Evolutionary conservation across 2,329 filamentous ascomycete genomes (phyloP).

Genomic region (Xylaria sp.): DNA sequence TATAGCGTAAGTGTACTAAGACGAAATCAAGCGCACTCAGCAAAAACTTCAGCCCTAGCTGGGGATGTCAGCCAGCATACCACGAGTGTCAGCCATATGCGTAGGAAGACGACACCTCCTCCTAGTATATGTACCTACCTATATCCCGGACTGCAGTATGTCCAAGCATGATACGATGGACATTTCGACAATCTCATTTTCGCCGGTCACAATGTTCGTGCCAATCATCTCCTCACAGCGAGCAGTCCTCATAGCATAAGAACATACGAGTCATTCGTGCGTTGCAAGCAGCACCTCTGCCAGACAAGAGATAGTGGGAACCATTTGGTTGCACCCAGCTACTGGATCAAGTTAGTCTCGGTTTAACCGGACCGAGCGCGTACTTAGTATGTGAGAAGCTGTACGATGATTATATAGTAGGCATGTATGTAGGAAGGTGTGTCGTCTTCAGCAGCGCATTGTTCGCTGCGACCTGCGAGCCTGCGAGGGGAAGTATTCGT

Average conservation of each 20-base stretch:
- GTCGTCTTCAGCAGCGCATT: not conserved
- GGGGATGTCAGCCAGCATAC: not conserved
- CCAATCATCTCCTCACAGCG: constrained; percentile 5
- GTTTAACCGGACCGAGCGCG: constrained; percentile 34
- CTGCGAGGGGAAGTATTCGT: not conserved
- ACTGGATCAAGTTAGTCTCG: constrained; percentile 35
- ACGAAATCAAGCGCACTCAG: constrained; percentile 10
- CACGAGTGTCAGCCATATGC: not conserved
- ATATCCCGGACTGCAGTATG: not conserved
- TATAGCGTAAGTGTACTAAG: not conserved
- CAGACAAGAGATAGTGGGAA: constrained; percentile 12
- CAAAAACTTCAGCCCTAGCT: constrained; percentile 20
- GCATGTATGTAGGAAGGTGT: not conserved
- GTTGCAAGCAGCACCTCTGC: constrained; percentile 5
- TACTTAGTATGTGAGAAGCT: constrained; percentile 12
- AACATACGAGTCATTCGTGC: constrained; percentile 16
- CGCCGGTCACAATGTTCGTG: not conserved
- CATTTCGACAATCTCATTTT: not conserved
- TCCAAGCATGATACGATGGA: constrained; percentile 14
- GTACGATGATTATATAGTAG: not conserved
- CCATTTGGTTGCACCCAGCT: constrained; percentile 11
- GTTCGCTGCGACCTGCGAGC: not conserved
- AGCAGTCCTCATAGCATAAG: not conserved
- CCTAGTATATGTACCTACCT: not conserved
- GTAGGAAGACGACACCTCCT: not conserved